phyloP scores from a whole-genome alignment of 2,329 filamentous ascomycete genomes.

The Neophaeococcomyces aloes region DNA sequence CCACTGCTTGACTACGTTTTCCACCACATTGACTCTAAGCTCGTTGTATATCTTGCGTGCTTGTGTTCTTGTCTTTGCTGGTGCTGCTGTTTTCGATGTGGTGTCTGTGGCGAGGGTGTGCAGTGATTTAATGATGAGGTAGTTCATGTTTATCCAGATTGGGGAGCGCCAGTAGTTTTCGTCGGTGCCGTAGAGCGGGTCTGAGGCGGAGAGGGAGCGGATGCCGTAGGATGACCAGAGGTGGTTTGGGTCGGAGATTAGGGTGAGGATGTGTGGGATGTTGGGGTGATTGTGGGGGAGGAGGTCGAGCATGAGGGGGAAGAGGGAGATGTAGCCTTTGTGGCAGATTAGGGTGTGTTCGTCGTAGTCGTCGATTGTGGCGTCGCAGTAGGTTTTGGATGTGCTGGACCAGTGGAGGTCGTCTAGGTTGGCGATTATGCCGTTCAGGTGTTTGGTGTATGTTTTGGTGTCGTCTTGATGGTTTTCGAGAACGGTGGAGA shows the following conservation, averaged over 20 bases:
- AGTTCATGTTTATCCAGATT: conserved; percentile 95
- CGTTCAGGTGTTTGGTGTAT: conserved; percentile 60
- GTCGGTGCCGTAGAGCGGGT: conserved; percentile 72
- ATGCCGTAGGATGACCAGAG: conserved; percentile 89
- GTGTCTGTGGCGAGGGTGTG: conserved; percentile 47
- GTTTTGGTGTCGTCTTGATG: conserved; percentile 65
- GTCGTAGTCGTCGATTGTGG: conserved; percentile 89
- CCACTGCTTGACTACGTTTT: conserved; percentile 84
- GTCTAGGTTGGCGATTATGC: conserved; percentile 75
- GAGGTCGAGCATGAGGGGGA: conserved; percentile 81
- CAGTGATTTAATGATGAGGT: conserved; percentile 68
- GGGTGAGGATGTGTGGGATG: conserved; percentile 62
- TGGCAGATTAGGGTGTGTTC: conserved; percentile 85
- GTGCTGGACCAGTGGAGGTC: conserved; percentile 86
- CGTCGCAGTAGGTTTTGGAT: conserved; percentile 80
- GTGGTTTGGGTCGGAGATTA: conserved; percentile 70
- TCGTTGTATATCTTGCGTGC: conserved; percentile 64
- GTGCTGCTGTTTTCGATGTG: conserved; percentile 8
- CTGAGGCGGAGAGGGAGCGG: conserved; percentile 73
- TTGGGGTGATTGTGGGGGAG: conserved; percentile 62
- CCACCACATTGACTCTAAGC: conserved; percentile 72
- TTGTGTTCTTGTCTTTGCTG: conserved; percentile 27
- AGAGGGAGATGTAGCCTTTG: conserved; percentile 89
- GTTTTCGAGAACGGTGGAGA: conserved; percentile 65
- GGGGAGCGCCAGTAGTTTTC: conserved; percentile 98